phyloP scores from a whole-genome alignment of 1,139 yeast genomes.

The Zygosaccharomyces pseudobailii region DNA sequence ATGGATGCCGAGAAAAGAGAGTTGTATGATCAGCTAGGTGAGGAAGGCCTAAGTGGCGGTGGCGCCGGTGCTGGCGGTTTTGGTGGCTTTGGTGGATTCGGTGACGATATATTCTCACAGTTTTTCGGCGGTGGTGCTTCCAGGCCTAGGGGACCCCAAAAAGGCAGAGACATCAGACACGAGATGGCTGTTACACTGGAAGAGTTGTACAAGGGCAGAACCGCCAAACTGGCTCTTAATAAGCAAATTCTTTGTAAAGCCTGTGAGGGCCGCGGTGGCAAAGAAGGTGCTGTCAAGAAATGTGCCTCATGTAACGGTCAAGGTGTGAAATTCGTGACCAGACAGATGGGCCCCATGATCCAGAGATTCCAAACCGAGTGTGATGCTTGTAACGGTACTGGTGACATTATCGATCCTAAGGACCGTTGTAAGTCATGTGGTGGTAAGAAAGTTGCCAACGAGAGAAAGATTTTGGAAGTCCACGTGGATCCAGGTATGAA shows the following conservation, averaged over 20 bases:
- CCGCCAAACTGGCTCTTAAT: conserved; percentile 88
- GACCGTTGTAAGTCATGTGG: conserved; percentile 84
- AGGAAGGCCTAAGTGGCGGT: conserved; percentile 80
- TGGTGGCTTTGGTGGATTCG: conserved; percentile 51
- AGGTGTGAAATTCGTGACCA: conserved; percentile 88
- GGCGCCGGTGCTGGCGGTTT: conserved; percentile 52
- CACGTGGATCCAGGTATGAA: conserved; percentile 97
- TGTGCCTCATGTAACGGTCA: conserved; percentile 85
- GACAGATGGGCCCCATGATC: conserved; percentile 99
- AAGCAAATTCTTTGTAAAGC: conserved; percentile 82
- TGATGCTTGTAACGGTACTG: conserved; percentile 89
- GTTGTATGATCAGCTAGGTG: conserved; percentile 84
- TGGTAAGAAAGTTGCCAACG: conserved; percentile 84
- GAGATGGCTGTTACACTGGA: conserved; percentile 80
- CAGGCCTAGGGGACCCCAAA: conserved; percentile 78
- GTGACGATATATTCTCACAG: conserved; percentile 87
- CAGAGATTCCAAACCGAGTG: conserved; percentile 96
- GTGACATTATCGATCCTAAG: conserved; percentile 81
- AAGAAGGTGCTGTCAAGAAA: conserved; percentile 81
- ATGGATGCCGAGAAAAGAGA: conserved; percentile 87
- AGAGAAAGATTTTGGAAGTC: conserved; percentile 91
- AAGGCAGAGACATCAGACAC: conserved; percentile 89
- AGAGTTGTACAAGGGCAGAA: conserved; percentile 92
- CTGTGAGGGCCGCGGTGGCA: conserved; percentile 97
- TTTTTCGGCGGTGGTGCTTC: conserved; percentile 75